Percentiles rank a stretch among this genome's conserved stretches.
Evolutionary conservation across 2,329 filamentous ascomycete genomes (phyloP).

Genomic region (Cercospora sp.): DNA sequence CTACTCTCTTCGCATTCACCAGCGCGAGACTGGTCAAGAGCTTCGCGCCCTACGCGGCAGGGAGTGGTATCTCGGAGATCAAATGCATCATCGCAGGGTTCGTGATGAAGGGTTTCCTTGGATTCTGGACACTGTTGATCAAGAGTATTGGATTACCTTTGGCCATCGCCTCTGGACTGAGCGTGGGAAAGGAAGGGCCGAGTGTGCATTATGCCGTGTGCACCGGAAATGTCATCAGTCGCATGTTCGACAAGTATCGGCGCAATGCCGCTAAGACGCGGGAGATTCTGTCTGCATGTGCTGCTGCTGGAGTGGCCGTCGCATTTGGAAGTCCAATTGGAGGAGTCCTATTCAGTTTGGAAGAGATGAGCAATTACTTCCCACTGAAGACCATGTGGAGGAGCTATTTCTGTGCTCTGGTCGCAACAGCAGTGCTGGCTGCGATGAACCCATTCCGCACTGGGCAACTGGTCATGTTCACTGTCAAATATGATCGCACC

Average conservation of each 20-base stretch:
- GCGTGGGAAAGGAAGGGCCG: slow-evolving; percentile 94
- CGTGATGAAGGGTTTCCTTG: slow-evolving; percentile 97
- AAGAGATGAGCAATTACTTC: slow-evolving; percentile 97
- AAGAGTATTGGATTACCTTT: slow-evolving; percentile 90
- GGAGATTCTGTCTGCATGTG: slow-evolving; percentile 91
- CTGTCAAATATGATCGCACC: slow-evolving; percentile 88
- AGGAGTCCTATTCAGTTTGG: slow-evolving; percentile 91
- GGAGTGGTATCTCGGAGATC: slow-evolving; percentile 97
- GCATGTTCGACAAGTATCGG: slow-evolving; percentile 88
- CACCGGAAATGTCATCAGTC: slow-evolving; percentile 92
- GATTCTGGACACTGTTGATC: slow-evolving; percentile 86
- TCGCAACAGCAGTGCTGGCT: slow-evolving; percentile 87
- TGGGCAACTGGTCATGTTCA: slow-evolving; percentile 98
- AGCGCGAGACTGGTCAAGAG: slow-evolving; percentile 83
- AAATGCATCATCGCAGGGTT: slow-evolving; percentile 99
- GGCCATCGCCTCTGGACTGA: slow-evolving; percentile 89
- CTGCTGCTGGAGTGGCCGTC: slow-evolving; percentile 91
- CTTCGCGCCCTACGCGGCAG: slow-evolving; percentile 93
- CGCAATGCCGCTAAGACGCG: slow-evolving; percentile 90
- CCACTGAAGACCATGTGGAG: slow-evolving; percentile 97
- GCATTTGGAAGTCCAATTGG: slow-evolving; percentile 97
- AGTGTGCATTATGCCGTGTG: slow-evolving; percentile 99
- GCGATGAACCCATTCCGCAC: slow-evolving; percentile 98
- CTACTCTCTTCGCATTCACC: slow-evolving; percentile 72
- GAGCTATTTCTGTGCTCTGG: slow-evolving; percentile 95